Evolutionary conservation across 2,329 filamentous ascomycete genomes (phyloP).

Genomic region (Sphaerostilbella broomeana): DNA sequence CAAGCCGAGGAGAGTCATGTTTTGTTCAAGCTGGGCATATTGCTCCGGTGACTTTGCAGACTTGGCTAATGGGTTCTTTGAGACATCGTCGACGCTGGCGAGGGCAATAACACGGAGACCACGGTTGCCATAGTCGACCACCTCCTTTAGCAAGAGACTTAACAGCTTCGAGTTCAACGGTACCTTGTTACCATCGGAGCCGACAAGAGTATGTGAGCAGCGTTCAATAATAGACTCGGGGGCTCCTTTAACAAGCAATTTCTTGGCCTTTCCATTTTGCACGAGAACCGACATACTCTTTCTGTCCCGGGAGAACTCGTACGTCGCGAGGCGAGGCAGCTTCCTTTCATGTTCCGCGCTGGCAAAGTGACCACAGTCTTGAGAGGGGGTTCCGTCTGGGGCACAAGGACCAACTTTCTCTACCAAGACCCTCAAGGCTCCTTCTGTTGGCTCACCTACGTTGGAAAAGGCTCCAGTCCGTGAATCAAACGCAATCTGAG

Average conservation of each 20-base stretch:
- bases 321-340: slow-evolving; percentile 72
- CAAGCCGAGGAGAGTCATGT: slow-evolving; percentile 88
- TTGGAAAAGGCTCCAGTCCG: slow-evolving; percentile 69
- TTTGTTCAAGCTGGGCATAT: slow-evolving; percentile 83
- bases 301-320: slow-evolving; percentile 93
- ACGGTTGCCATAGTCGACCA: slow-evolving; percentile 83
- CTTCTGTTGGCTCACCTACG: slow-evolving; percentile 92
- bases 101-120: slow-evolving; percentile 93
- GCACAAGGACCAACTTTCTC: slow-evolving; percentile 91
- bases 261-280: slow-evolving; percentile 60
- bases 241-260: slow-evolving; percentile 90
- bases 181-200: slow-evolving; percentile 70
- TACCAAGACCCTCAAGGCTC: slow-evolving; percentile 79
- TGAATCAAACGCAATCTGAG: slow-evolving; percentile 73
- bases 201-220: slow-evolving; percentile 75
- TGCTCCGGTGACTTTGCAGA: slow-evolving; percentile 76
- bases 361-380: slow-evolving; percentile 68
- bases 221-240: slow-evolving; percentile 91
- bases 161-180: slow-evolving; percentile 62
- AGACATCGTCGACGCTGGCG: slow-evolving; percentile 73
- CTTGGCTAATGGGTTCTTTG: slow-evolving; percentile 60
- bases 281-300: slow-evolving; percentile 99
- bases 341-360: slow-evolving; percentile 79
- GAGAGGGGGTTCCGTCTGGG: slow-evolving; percentile 41
- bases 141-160: slow-evolving; percentile 66